Conservation (phyloP, 768 basidiomycete species). For the Lentinus brumalis region DNA sequence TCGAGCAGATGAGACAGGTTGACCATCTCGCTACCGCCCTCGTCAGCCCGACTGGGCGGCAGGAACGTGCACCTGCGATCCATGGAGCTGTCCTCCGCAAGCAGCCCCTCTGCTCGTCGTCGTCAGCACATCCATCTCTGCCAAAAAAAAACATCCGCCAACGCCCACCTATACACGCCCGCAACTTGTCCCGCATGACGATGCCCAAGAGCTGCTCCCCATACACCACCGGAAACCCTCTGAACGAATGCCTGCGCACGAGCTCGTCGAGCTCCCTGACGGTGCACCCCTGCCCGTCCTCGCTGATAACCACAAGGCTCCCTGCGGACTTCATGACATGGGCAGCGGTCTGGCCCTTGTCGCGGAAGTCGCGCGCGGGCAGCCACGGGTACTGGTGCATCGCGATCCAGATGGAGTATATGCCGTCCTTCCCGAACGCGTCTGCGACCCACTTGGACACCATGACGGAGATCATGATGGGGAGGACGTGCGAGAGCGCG, state of each 20-base stretch:
- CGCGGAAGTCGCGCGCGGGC: constrained; percentile 63
- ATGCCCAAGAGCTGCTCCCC: constrained; percentile 58
- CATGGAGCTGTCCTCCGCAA: constrained; percentile 22
- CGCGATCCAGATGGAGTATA: constrained; percentile 73
- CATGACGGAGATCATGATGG: constrained; percentile 82
- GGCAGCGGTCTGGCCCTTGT: constrained; percentile 62
- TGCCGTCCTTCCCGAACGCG: constrained; percentile 67
- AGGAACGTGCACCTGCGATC: constrained; percentile 27
- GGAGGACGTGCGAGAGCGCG: constrained; percentile 77
- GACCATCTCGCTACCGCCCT: constrained; percentile 12
- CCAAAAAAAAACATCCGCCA: background rate
- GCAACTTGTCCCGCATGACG: constrained; percentile 57
- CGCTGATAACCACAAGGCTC: constrained; percentile 54
- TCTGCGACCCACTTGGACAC: constrained; percentile 78
- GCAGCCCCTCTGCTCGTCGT: constrained; percentile 25
- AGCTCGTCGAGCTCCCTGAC: constrained; percentile 51
- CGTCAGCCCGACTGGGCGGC: constrained; percentile 5
- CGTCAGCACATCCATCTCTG: background rate
- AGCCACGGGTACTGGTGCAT: constrained; percentile 74
- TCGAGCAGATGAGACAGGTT: constrained; percentile 42
- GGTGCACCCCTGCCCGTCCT: constrained; percentile 38
- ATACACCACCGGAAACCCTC: constrained; percentile 68
- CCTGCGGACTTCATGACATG: constrained; percentile 58
- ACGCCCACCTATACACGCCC: constrained; percentile 36
- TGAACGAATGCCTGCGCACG: constrained; percentile 47